phyloP scores from a whole-genome alignment of 139 green algal genomes.

The Coccomyxa sp. region DNA sequence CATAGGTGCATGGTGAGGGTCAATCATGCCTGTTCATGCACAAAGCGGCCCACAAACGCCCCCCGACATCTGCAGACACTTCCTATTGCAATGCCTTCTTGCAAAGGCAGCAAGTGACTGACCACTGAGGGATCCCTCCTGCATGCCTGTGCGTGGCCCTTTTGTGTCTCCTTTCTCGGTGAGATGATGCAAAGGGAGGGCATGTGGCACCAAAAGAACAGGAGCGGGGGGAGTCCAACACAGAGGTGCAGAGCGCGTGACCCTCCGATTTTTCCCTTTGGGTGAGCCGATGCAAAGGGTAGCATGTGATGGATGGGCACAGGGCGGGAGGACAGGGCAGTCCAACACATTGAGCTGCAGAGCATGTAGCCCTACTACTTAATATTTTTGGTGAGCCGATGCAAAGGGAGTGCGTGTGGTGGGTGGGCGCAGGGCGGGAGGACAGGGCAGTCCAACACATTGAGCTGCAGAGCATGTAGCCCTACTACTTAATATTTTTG shows the following conservation, averaged over 20 bases:
- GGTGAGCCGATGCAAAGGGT: background rate
- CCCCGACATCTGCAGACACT: too few relatives aligned
- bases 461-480: background rate
- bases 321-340: conserved; percentile 18
- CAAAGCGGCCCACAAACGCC: too few relatives aligned
- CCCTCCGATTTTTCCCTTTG: too few relatives aligned
- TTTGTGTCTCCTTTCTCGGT: too few relatives aligned
- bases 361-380: background rate
- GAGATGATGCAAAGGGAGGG: too few relatives aligned
- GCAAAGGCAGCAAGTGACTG: too few relatives aligned
- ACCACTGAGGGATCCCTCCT: too few relatives aligned
- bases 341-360: background rate
- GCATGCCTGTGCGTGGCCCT: too few relatives aligned
- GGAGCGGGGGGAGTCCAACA: too few relatives aligned
- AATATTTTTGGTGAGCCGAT: background rate
- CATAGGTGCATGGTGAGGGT: conserved; percentile 16
- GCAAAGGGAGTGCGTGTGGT: too few relatives aligned
- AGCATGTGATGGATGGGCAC: background rate
- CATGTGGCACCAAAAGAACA: too few relatives aligned
- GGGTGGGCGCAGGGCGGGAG: conserved; percentile 20
- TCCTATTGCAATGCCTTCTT: too few relatives aligned
- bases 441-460: background rate
- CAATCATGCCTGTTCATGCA: background rate
- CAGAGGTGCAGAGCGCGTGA: background rate
- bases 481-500: background rate